These are phyloP conservation scores for Nicotiana attenuata DNA, from an alignment of 257 asterid species.

Conservation along the genomic window DNA sequence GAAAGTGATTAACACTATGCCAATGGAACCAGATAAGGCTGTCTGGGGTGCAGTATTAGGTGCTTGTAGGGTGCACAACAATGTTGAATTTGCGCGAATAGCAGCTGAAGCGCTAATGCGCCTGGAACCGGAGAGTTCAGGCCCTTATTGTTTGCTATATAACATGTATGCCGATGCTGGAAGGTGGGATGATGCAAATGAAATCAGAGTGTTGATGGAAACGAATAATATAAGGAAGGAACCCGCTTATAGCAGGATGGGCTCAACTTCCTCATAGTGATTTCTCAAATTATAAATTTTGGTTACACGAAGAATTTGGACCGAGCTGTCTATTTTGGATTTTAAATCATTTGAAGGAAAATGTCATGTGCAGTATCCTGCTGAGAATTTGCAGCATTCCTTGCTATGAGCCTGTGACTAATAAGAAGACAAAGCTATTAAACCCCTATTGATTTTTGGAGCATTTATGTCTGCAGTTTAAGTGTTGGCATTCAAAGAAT, in stretches of 20 bases:
- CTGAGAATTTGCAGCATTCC: not conserved
- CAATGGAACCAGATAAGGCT: slow-evolving; percentile 59
- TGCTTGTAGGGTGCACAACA: slow-evolving; percentile 67
- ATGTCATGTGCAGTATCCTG: not conserved
- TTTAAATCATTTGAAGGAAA: not conserved
- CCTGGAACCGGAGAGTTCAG: slow-evolving; percentile 74
- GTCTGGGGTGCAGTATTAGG: slow-evolving; percentile 90
- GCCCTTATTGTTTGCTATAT: slow-evolving; percentile 58
- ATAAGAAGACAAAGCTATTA: not conserved
- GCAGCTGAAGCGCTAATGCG: slow-evolving; percentile 67
- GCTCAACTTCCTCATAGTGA: slow-evolving; percentile 28
- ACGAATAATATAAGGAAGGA: slow-evolving; percentile 44
- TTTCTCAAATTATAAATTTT: not conserved
- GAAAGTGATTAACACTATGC: slow-evolving; percentile 51
- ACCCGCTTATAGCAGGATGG: slow-evolving; percentile 59
- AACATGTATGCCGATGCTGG: slow-evolving; percentile 69
- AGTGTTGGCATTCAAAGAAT: not conserved
- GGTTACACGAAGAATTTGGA: not conserved
- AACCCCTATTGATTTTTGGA: not conserved
- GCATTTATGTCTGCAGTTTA: not conserved
- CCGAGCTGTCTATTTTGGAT: not conserved
- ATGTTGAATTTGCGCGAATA: slow-evolving; percentile 53
- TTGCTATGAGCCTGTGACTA: not conserved
- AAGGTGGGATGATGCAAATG: slow-evolving; percentile 77
- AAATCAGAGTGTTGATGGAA: slow-evolving; percentile 58